A percentile compares a stretch with the other conserved stretches of the same genome.
These are phyloP conservation scores for Suhomyces bokatorum DNA, from an alignment of 1,139 yeast genomes.

Conservation along the genomic window DNA sequence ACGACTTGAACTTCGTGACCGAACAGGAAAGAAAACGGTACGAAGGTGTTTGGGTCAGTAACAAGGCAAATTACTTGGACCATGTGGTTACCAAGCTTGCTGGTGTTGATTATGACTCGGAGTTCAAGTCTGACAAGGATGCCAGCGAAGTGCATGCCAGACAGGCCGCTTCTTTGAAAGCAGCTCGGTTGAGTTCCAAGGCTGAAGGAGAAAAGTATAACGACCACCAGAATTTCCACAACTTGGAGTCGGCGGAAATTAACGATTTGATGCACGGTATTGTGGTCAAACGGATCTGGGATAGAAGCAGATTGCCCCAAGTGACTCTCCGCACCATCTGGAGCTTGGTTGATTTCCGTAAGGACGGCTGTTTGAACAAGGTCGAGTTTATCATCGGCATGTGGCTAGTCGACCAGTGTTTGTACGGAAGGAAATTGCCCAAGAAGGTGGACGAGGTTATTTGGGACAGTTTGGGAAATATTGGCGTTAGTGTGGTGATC, in stretches of 20 bases:
- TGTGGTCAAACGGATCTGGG: conserved; percentile 80
- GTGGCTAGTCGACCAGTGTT: conserved; percentile 94
- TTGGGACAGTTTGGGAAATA: conserved; percentile 65
- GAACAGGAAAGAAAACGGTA: conserved; percentile 82
- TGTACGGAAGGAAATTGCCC: conserved; percentile 92
- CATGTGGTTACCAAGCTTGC: conserved; percentile 35
- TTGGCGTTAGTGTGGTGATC: conserved; percentile 43
- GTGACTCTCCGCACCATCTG: conserved; percentile 69
- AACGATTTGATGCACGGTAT: conserved; percentile 56
- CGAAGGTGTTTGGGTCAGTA: conserved; percentile 92
- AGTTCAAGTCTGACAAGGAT: conserved; percentile 15
- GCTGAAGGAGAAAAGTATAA: conserved; percentile 16
- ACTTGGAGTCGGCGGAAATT: conserved; percentile 31
- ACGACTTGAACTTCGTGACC: conserved; percentile 56
- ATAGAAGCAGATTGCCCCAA: conserved; percentile 67
- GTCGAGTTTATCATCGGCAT: conserved; percentile 87
- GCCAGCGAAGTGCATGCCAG: conserved; percentile 5
- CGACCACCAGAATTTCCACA: conserved; percentile 34
- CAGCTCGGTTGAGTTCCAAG: conserved; percentile 35
- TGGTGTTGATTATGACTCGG: conserved; percentile 34
- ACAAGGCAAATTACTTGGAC: conserved; percentile 64
- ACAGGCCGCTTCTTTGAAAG: conserved; percentile 28
- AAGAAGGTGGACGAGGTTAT: conserved; percentile 54
- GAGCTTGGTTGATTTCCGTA: conserved; percentile 73
- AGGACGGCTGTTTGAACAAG: conserved; percentile 76